Evolutionary conservation across 2,329 filamentous ascomycete species (phyloP), one percentile per base, ranked within the genome.

Genomic region (Myriosclerotinia scirpicola): DNA sequence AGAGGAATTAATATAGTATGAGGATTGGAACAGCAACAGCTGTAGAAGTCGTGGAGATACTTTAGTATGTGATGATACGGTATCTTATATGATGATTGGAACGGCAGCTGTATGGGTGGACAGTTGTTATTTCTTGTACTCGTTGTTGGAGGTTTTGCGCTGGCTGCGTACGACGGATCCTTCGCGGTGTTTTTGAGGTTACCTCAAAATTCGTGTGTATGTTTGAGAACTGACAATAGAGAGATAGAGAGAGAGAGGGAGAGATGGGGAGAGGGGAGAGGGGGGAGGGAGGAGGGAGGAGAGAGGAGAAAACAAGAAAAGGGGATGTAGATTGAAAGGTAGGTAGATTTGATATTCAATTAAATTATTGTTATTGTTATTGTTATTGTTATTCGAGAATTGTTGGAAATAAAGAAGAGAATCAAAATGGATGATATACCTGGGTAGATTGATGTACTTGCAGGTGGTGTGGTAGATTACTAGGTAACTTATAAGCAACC

Each of bases 111-210:
- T 56, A 58, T 7, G 53, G 42, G 53, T 38, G 30, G 62, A 38
- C 34, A 34, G 30, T 59, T 59, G 54, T 42, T 59, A 44, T 65
- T 53, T 3, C n/a, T 65, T 53, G 34, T 60, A 15, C 26, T 53
- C 48, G 48, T 60, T 30, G 54, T 44, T 60, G 46, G 63, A 53
- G 38, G 48, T 20, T 59, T 53, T 59, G 63, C 54, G 63, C 63
- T 53, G 63, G 42, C 44, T 59, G 34, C 22, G 42, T 64, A 17
- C 50, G 52, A 64, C 20, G 14, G 38, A 64, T 64, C 30, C 53
- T 64, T 64, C n/a, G 26, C 30, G 42, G 44, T 53, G 50, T 5
- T 63, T 50, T n/a, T 58, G 54, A 42, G 46, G 36, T 60, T 50
- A 30, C 44, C 44, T 50, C 44, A 59, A n/a, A 5, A 59, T 48